Percentiles rank a stretch among this genome's conserved stretches.
phyloP scores from a whole-genome alignment of 176 grass and related monocot genomes.

The Oryza meyeriana region DNA sequence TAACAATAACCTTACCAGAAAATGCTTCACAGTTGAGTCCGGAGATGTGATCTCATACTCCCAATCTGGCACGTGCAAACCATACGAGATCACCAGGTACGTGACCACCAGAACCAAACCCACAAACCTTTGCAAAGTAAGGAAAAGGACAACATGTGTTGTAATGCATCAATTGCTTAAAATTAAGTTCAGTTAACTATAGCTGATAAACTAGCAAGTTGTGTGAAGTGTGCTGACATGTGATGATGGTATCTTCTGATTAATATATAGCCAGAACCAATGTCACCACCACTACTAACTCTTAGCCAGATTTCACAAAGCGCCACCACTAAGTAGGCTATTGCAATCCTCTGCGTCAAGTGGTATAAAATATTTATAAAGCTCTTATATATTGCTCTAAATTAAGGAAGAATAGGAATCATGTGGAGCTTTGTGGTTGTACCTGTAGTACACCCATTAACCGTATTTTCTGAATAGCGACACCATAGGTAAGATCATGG shows the following conservation, averaged over 20 bases:
- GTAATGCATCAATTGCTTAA: background rate
- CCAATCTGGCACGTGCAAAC: conserved; percentile 63
- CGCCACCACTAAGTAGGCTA: conserved; percentile 61
- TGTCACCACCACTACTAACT: background rate
- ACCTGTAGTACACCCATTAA: conserved; percentile 86
- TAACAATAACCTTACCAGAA: conserved; percentile 25
- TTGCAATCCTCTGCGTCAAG: conserved; percentile 61
- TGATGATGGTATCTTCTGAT: conserved; percentile 61
- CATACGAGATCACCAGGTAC: conserved; percentile 55
- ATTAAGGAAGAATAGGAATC: background rate
- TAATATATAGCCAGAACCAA: conserved; percentile 31
- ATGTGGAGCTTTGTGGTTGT: background rate
- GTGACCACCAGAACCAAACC: conserved; percentile 51
- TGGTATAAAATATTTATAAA: background rate
- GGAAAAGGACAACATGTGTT: background rate
- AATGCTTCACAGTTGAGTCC: conserved; percentile 20
- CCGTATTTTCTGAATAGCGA: conserved; percentile 56
- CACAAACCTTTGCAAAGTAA: conserved; percentile 37
- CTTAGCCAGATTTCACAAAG: conserved; percentile 77
- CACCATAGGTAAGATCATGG: conserved; percentile 54
- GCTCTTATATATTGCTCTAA: background rate
- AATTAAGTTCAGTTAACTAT: background rate
- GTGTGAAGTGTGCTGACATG: conserved; percentile 46
- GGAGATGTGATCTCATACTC: conserved; percentile 37
- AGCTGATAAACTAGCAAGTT: background rate